Base-by-base conservation (phyloP, 2,329 filamentous ascomycete species). In the Neopestalotiopsis sp. region DNA sequence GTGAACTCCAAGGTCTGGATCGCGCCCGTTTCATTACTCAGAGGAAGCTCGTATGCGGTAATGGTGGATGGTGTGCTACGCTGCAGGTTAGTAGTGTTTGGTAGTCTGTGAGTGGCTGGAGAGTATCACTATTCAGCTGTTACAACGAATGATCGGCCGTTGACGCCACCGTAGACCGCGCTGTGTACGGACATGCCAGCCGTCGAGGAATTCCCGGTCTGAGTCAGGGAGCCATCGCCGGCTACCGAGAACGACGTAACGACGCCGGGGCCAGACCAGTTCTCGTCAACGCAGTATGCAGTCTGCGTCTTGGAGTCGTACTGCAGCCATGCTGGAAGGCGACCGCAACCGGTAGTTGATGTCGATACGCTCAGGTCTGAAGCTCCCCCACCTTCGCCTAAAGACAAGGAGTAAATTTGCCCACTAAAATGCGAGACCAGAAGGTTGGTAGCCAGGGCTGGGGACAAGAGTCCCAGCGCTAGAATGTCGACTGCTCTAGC, bases 21-120 rank as follows among this genome's bases (percentile, higher is more conserved):
- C 14, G 79, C 71, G 38, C 75, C 71, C 4, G 76, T 75, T 59
- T 71, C 71, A 5, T 70, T 65, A 9, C 71, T 70, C 13, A 83
- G 73, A 2, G 82, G 82, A 3, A 84, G 78, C 70, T 80, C 78
- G 72, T 82, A 84, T 1, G 82, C 84, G 7, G 81, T 81, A 61
- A 85, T 75, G 40, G 80, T 82, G 1, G 82, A 83, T 0, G 80
- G 78, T 38, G 81, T 80, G 70, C 83, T 84, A 60, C 59, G 12
- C 5, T 13, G 49, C 67, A 40, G 62, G 17, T 65, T 68, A 57
- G 58, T 49, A 30, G 3, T 32, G 62, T n/a, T 56, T 20, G 30
- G 20, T 77, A 58, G 74, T 71, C 49, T 58, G 20, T 30, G 30
- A 5, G 17, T 57, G 68, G 12, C 66, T 49, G 17, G 24, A 60